These are phyloP conservation scores for Rhizopogon vinicolor DNA, from an alignment of 768 basidiomycete genomes.

Conservation along the genomic window DNA sequence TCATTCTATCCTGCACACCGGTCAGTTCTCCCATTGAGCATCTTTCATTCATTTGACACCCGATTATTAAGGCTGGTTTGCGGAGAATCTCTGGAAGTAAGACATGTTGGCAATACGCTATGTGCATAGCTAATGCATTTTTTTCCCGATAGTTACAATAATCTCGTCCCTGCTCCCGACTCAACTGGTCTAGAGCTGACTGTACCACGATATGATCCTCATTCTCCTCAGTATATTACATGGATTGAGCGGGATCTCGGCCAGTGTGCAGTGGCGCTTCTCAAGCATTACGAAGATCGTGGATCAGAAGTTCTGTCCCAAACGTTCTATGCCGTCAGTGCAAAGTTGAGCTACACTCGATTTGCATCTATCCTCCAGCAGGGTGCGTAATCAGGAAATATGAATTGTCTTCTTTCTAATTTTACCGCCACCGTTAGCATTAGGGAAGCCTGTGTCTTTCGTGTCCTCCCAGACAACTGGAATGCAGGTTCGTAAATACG, in stretches of 20 bases:
- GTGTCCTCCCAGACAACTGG: constrained; percentile 10
- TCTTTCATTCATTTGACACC: not conserved
- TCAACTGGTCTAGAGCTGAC: constrained; percentile 13
- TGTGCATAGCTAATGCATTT: not conserved
- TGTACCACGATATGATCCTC: constrained; percentile 14
- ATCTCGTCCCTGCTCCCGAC: constrained; percentile 8
- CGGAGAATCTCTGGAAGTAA: constrained; percentile 19
- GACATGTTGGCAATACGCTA: not conserved
- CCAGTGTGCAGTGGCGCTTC: constrained; percentile 15
- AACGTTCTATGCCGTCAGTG: constrained; percentile 22
- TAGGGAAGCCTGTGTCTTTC: constrained; percentile 25
- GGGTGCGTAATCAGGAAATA: constrained; percentile 4
- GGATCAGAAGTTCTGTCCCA: constrained; percentile 14
- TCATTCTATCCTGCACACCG: constrained; percentile 13
- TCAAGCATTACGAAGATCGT: constrained; percentile 19
- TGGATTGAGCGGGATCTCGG: constrained; percentile 22
- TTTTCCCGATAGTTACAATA: constrained; percentile 1
- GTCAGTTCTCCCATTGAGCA: constrained; percentile 4
- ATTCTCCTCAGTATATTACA: constrained; percentile 14
- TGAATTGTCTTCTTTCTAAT: not conserved
- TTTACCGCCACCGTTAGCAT: constrained; percentile 5
- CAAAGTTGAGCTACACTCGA: constrained; percentile 13
- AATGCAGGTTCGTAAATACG: constrained; percentile 10
- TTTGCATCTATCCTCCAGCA: constrained; percentile 11
- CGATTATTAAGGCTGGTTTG: constrained; percentile 16